phyloP scores from a whole-genome alignment of 2,329 filamentous ascomycete genomes.

The Colletotrichum cuscutae region DNA sequence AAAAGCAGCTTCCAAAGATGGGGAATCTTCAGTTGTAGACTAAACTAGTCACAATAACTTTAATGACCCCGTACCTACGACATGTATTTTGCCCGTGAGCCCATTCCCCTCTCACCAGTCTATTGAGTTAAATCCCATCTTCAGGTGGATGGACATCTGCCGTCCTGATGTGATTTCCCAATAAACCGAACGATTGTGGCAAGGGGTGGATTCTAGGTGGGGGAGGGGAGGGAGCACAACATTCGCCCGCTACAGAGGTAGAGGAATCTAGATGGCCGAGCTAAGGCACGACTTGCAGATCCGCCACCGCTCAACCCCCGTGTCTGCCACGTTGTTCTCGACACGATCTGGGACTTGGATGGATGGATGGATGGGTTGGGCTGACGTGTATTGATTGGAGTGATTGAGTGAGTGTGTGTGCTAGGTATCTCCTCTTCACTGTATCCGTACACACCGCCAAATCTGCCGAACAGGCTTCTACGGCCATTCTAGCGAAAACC shows the following conservation, averaged over 20 bases:
- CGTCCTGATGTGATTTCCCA: constrained; percentile 13
- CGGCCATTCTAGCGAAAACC: constrained; percentile 13
- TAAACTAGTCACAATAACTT: background rate
- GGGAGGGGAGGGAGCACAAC: background rate
- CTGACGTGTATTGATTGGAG: background rate
- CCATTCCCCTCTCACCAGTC: background rate
- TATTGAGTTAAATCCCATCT: background rate
- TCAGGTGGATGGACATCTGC: background rate
- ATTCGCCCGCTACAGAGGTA: background rate
- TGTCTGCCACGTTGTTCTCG: background rate
- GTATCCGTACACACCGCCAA: background rate
- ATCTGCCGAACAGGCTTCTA: constrained; percentile 22
- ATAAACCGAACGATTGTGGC: background rate
- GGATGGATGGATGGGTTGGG: no score
- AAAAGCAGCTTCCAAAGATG: background rate
- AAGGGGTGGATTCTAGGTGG: background rate
- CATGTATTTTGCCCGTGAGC: background rate
- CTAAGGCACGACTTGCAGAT: background rate
- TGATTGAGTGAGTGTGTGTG: background rate
- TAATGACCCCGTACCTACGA: background rate
- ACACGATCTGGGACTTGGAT: background rate
- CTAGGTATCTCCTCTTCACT: background rate
- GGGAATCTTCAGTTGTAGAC: background rate
- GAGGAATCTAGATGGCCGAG: background rate
- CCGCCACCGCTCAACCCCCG: background rate